These are phyloP conservation scores for Vitis hybrid DNA, from an alignment of 177 flowering plant genomes.

Conservation along the genomic window DNA sequence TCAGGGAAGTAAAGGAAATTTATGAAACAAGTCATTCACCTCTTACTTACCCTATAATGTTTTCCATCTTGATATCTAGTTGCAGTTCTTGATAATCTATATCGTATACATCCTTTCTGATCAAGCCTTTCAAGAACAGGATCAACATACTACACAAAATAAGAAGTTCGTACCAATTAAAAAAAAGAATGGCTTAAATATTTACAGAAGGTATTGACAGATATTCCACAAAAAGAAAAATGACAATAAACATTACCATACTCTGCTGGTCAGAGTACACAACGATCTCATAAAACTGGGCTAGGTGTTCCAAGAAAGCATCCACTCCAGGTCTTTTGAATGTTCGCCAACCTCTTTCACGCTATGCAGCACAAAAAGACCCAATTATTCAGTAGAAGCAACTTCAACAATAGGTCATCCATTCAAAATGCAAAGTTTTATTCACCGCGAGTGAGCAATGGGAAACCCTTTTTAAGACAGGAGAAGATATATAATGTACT, in stretches of 20 bases:
- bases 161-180: neutral
- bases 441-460: too few relatives aligned
- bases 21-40: neutral
- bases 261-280: slow-evolving; percentile 76
- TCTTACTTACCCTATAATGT: slow-evolving; percentile 72
- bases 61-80: slow-evolving; percentile 82
- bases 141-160: slow-evolving; percentile 68
- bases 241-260: slow-evolving; percentile 49
- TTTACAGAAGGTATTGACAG: too few relatives aligned
- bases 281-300: slow-evolving; percentile 82
- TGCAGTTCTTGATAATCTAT: slow-evolving; percentile 69
- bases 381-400: neutral
- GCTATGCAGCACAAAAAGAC: slow-evolving; percentile 39
- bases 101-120: slow-evolving; percentile 56
- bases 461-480: too few relatives aligned
- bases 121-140: slow-evolving; percentile 83
- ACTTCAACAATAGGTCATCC: neutral
- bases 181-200: neutral
- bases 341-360: slow-evolving; percentile 98
- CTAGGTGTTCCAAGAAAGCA: slow-evolving; percentile 84
- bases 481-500: too few relatives aligned
- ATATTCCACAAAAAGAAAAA: neutral
- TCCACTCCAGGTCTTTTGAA: slow-evolving; percentile 98
- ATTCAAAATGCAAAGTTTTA: neutral
- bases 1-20: neutral